These are phyloP conservation scores for Ananas comosus DNA, from an alignment of 176 grass and related monocot genomes.

Conservation along the genomic window DNA sequence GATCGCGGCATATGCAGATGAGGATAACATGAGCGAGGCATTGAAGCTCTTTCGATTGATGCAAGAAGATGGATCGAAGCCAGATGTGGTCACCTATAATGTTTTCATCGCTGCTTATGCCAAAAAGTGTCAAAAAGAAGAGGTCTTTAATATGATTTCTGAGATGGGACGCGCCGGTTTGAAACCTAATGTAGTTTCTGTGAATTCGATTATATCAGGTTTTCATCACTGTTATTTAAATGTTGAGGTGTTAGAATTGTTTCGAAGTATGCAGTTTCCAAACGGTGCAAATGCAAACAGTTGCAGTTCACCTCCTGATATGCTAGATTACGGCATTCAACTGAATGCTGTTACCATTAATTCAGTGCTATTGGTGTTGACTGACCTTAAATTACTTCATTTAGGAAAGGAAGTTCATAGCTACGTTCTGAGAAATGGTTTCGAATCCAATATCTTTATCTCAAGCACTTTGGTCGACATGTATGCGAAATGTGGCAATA, in stretches of 20 bases:
- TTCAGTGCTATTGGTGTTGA: constrained; percentile 39
- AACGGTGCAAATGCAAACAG: constrained; percentile 9
- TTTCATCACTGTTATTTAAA: constrained; percentile 40
- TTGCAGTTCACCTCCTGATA: constrained; percentile 27
- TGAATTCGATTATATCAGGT: constrained; percentile 52
- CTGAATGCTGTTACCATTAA: constrained; percentile 47
- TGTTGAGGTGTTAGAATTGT: constrained; percentile 45
- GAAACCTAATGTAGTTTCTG: constrained; percentile 53
- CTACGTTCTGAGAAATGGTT: constrained; percentile 41
- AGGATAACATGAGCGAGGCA: constrained; percentile 41
- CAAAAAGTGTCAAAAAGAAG: constrained; percentile 46
- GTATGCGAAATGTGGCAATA: constrained; percentile 47
- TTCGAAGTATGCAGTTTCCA: constrained; percentile 42
- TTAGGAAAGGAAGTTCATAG: constrained; percentile 58
- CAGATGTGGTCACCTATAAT: constrained; percentile 51
- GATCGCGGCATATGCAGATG: constrained; percentile 39
- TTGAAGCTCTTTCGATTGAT: constrained; percentile 40
- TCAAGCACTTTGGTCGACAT: constrained; percentile 56
- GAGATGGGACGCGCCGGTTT: constrained; percentile 20
- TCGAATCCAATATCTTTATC: constrained; percentile 51
- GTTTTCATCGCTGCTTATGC: constrained; percentile 55
- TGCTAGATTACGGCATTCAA: constrained; percentile 17
- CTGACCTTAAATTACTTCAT: constrained; percentile 42
- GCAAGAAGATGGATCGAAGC: constrained; percentile 40
- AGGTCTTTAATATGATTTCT: constrained; percentile 35